phyloP scores from a whole-genome alignment of 2,329 filamentous ascomycete species.

The Atkinsonella hypoxylon region DNA sequence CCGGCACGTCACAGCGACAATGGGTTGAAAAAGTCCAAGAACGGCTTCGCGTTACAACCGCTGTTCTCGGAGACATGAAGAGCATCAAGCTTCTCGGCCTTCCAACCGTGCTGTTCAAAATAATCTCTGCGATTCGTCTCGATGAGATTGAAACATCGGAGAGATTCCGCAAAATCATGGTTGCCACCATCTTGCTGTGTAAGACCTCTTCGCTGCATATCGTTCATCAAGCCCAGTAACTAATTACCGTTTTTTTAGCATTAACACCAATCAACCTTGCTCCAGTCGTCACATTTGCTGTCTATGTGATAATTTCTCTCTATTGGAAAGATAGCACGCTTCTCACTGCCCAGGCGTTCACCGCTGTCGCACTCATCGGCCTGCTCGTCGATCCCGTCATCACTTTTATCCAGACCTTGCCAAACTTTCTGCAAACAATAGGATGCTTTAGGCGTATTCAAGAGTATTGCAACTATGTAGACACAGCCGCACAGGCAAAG shows the following conservation, averaged over 20 bases:
- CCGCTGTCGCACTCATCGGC: slow-evolving; percentile 11
- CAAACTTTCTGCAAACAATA: slow-evolving; percentile 9
- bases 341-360: slow-evolving; percentile 20
- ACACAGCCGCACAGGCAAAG: not conserved
- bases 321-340: slow-evolving; percentile 16
- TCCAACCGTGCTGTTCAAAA: not conserved
- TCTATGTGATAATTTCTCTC: slow-evolving; percentile 13
- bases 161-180: slow-evolving; percentile 3
- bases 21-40: slow-evolving; percentile 1
- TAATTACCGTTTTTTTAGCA: slow-evolving; percentile 10
- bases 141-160: slow-evolving; percentile 1
- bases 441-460: not conserved
- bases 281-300: slow-evolving; percentile 7
- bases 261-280: slow-evolving; percentile 6
- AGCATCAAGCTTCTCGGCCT: slow-evolving; percentile 1
- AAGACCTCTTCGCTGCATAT: not conserved
- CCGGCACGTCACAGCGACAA: not conserved
- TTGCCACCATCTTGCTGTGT: slow-evolving; percentile 6
- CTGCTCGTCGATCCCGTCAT: slow-evolving; percentile 12
- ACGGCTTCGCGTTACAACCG: not conserved
- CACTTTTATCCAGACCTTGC: slow-evolving; percentile 16
- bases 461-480: slow-evolving; percentile 1
- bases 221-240: not conserved
- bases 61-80: not conserved
- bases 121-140: not conserved